Conservation (phyloP, 352 stramenopile genomes). For the Globisporangium abappressorium region DNA sequence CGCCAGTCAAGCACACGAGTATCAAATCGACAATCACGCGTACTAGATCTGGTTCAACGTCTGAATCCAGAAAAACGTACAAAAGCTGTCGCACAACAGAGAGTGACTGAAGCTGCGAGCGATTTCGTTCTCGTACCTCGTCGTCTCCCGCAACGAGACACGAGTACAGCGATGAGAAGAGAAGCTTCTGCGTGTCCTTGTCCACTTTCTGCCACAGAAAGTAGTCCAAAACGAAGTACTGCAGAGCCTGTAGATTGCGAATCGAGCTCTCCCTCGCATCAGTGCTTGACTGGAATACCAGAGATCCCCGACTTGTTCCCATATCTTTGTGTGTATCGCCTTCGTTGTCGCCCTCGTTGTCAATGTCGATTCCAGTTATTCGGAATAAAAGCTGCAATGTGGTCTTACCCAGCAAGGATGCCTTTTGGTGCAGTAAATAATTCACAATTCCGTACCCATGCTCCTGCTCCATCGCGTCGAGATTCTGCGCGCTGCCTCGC, state of each 20-base stretch:
- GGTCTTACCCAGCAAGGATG: constrained; percentile 31
- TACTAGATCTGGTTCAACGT: constrained; percentile 43
- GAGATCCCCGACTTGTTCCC: neutral
- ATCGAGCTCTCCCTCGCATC: constrained; percentile 33
- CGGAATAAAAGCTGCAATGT: constrained; percentile 43
- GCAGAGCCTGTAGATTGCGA: constrained; percentile 59
- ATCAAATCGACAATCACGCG: constrained; percentile 65
- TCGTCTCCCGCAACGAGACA: constrained; percentile 51
- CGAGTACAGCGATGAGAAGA: constrained; percentile 69
- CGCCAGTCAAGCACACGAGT: constrained; percentile 60
- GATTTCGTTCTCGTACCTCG: constrained; percentile 49
- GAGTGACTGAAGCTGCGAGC: constrained; percentile 55
- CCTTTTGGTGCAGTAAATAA: constrained; percentile 60
- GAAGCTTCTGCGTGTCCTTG: constrained; percentile 33
- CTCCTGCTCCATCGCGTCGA: constrained; percentile 64
- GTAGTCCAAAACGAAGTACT: constrained; percentile 74
- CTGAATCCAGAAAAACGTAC: constrained; percentile 65
- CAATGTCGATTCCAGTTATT: constrained; percentile 53
- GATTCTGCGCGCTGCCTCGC: constrained; percentile 34
- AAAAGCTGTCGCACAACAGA: constrained; percentile 63
- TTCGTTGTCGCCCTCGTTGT: constrained; percentile 13
- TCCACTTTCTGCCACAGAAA: constrained; percentile 58
- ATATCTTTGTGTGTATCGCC: neutral
- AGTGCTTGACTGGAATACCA: neutral
- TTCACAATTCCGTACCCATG: constrained; percentile 74